phyloP scores from a whole-genome alignment of 1,284 basidiomycete genomes.

The Papiliotrema flavescens region DNA sequence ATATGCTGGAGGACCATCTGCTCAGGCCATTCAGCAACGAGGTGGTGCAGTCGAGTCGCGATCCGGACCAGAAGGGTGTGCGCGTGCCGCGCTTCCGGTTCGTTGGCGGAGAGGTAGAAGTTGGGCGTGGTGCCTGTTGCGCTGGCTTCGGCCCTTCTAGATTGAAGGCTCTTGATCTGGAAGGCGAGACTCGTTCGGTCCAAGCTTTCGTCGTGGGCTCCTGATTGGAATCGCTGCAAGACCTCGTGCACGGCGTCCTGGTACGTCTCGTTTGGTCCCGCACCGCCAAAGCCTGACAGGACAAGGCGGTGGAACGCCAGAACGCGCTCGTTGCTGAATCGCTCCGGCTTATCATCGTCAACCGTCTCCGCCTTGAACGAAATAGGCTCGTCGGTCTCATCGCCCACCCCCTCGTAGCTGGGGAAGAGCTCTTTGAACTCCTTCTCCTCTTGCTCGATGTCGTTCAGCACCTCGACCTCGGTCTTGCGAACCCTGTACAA shows the following conservation, averaged over 20 bases:
- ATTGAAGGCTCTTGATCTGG: slow-evolving; percentile 30
- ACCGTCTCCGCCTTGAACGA: not conserved
- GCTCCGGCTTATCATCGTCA: slow-evolving; percentile 12
- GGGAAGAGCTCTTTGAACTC: slow-evolving; percentile 84
- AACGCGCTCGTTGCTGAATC: slow-evolving; percentile 22
- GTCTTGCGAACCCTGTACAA: slow-evolving; percentile 71
- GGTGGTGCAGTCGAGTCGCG: slow-evolving; percentile 54
- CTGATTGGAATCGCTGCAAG: slow-evolving; percentile 18
- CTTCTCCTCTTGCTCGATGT: slow-evolving; percentile 70
- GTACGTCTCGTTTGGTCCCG: slow-evolving; percentile 15
- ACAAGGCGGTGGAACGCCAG: slow-evolving; percentile 23
- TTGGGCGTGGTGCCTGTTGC: slow-evolving; percentile 53
- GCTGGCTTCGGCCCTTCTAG: slow-evolving; percentile 46
- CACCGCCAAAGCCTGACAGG: slow-evolving; percentile 11
- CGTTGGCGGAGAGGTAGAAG: slow-evolving; percentile 76
- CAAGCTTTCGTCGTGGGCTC: slow-evolving; percentile 25
- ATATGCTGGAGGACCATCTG: slow-evolving; percentile 94
- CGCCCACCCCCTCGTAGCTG: slow-evolving; percentile 58
- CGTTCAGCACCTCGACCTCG: slow-evolving; percentile 61
- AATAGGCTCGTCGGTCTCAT: slow-evolving; percentile 9
- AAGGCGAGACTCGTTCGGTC: slow-evolving; percentile 34
- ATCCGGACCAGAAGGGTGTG: slow-evolving; percentile 57
- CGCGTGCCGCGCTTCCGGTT: slow-evolving; percentile 64
- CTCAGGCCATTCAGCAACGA: slow-evolving; percentile 87
- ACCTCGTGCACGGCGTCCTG: slow-evolving; percentile 16